Conservation (phyloP, 2,329 filamentous ascomycete genomes). For the Curvularia hawaiiensis region DNA sequence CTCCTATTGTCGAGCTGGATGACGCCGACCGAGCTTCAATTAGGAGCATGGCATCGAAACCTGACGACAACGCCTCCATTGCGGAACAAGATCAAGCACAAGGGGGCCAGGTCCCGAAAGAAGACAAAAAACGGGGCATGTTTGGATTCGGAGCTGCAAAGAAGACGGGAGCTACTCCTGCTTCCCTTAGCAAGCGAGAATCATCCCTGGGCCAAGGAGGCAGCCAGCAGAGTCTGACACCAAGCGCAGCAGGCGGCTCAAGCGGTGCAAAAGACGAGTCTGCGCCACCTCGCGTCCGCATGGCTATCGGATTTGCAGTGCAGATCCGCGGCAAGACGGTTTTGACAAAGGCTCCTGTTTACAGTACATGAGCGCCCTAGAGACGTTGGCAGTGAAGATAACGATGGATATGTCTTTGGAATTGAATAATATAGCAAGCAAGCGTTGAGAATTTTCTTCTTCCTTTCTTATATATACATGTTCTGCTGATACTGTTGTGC, state of each 20-base stretch:
- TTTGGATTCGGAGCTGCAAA: slow-evolving; percentile 51
- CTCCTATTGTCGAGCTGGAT: slow-evolving; percentile 49
- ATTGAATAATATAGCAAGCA: slow-evolving; percentile 26
- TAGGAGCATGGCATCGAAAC: slow-evolving; percentile 40
- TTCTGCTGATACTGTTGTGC: slow-evolving; percentile 9
- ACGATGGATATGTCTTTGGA: slow-evolving; percentile 12
- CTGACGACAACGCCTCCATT: slow-evolving; percentile 36
- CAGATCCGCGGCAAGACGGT: slow-evolving; percentile 55
- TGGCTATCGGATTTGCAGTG: slow-evolving; percentile 55
- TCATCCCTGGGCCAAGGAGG: slow-evolving; percentile 46
- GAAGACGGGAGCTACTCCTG: slow-evolving; percentile 38
- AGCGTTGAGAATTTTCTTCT: slow-evolving; percentile 16
- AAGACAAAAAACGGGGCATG: slow-evolving; percentile 50
- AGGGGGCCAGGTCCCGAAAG: slow-evolving; percentile 29
- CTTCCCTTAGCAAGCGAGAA: slow-evolving; percentile 48
- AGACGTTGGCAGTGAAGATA: slow-evolving; percentile 1
- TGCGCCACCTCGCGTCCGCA: slow-evolving; percentile 51
- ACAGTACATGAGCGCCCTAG: slow-evolving; percentile 37
- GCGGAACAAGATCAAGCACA: slow-evolving; percentile 43
- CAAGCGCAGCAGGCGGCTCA: slow-evolving; percentile 48
- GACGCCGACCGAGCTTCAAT: slow-evolving; percentile 50
- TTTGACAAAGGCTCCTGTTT: slow-evolving; percentile 57
- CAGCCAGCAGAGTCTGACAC: slow-evolving; percentile 44
- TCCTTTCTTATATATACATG: slow-evolving; percentile 16
- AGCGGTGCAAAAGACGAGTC: slow-evolving; percentile 48